These are phyloP conservation scores for Fraxinus ornus DNA, from an alignment of 305 asterid species.

Conservation along the genomic window DNA sequence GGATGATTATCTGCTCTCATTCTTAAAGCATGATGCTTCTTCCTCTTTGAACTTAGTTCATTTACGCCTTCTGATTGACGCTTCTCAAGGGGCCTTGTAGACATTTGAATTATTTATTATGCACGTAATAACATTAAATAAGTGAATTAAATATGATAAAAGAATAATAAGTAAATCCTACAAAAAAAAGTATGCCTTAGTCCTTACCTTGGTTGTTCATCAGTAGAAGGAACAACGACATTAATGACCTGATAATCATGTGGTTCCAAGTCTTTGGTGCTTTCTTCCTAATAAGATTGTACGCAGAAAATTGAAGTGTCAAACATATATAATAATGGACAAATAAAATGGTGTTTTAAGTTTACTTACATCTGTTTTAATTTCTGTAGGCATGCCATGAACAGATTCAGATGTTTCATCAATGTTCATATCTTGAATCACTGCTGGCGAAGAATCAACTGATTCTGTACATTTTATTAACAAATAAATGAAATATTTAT, in stretches of 20 bases:
- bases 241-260: neutral
- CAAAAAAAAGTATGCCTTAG: neutral
- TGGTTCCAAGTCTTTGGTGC: neutral
- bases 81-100: neutral
- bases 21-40: neutral
- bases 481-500: neutral
- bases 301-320: neutral
- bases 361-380: neutral
- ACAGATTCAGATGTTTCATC: neutral
- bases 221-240: neutral
- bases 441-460: neutral
- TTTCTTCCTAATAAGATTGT: neutral
- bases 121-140: neutral
- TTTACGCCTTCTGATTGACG: neutral
- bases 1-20: neutral
- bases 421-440: neutral
- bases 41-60: neutral
- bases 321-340: neutral
- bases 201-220: neutral
- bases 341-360: neutral
- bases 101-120: neutral
- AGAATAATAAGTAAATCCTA: neutral
- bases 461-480: neutral
- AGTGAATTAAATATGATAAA: neutral
- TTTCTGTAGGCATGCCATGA: neutral